These are phyloP conservation scores for Fomitopsis pinicola DNA, from an alignment of 1,284 basidiomycete species.

Conservation along the genomic window DNA sequence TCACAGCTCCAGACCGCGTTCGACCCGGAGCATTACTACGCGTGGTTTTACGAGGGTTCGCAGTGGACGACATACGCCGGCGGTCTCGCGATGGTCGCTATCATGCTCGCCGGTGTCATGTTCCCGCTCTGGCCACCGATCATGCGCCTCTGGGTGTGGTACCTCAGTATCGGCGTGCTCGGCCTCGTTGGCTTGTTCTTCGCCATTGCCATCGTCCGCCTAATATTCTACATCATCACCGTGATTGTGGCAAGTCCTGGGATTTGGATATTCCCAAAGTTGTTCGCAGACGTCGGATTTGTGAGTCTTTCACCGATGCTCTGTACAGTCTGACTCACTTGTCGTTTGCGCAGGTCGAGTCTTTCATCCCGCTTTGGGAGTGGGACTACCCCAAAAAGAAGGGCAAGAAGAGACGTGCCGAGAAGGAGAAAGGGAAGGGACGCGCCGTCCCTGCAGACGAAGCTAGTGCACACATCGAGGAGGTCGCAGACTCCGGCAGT, in stretches of 20 bases:
- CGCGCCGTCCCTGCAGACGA: constrained; percentile 12
- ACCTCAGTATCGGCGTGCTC: constrained; percentile 85
- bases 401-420: constrained; percentile 63
- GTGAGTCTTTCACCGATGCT: constrained; percentile 51
- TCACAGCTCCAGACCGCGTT: constrained; percentile 78
- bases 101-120: constrained; percentile 98
- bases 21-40: constrained; percentile 78
- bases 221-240: constrained; percentile 96
- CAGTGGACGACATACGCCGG: constrained; percentile 94
- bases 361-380: constrained; percentile 96
- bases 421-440: constrained; percentile 37
- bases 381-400: constrained; percentile 97
- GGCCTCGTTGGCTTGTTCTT: constrained; percentile 92
- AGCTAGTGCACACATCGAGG: constrained; percentile 36
- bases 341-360: constrained; percentile 69
- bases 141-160: constrained; percentile 96
- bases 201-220: constrained; percentile 84
- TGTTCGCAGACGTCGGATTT: constrained; percentile 98
- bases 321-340: not conserved
- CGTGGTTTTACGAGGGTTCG: constrained; percentile 96
- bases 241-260: constrained; percentile 83
- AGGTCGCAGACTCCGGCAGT: constrained; percentile 46
- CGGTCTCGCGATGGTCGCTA: constrained; percentile 85
- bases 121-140: constrained; percentile 97
- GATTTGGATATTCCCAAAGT: constrained; percentile 98